A percentile compares a stretch with the other conserved stretches of the same genome.
These are phyloP conservation scores for Cutaneotrichosporon sp. DNA, from an alignment of 1,284 basidiomycete species.

Conservation along the genomic window DNA sequence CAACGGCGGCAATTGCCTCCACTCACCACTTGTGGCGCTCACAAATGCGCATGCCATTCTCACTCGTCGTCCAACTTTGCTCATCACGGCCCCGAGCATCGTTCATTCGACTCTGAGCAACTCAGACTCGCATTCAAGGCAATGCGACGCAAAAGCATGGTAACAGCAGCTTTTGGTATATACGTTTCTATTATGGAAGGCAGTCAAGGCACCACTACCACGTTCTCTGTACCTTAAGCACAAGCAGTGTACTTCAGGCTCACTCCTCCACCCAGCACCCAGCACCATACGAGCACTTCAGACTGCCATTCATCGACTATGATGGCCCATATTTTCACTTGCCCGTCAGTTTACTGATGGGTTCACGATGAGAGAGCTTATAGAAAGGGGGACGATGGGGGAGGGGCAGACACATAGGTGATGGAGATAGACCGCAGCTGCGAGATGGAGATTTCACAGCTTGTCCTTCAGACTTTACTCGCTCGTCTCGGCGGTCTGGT, in stretches of 20 bases:
- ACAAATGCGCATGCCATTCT: too few relatives aligned
- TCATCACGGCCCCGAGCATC: too few relatives aligned
- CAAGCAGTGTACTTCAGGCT: neutral
- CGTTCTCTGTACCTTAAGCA: too few relatives aligned
- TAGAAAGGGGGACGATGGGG: neutral
- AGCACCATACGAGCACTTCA: conserved; percentile 9
- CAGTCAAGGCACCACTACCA: too few relatives aligned
- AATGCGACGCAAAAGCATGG: too few relatives aligned
- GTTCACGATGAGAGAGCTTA: neutral
- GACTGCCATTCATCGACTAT: conserved; percentile 20
- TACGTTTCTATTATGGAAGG: too few relatives aligned
- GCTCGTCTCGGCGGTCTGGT: conserved; percentile 25
- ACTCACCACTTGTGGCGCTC: too few relatives aligned
- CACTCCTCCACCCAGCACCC: neutral
- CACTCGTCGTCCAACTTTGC: too few relatives aligned
- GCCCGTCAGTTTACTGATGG: neutral
- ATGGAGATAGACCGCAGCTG: neutral
- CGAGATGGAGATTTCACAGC: neutral
- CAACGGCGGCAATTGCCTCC: too few relatives aligned
- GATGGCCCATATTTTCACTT: conserved; percentile 4
- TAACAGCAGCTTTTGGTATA: too few relatives aligned
- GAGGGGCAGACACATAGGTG: neutral
- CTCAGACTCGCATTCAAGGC: too few relatives aligned
- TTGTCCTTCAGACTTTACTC: conserved; percentile 9
- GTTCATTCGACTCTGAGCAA: too few relatives aligned